A percentile compares a stretch with the other conserved stretches of the same genome.
Conservation (phyloP, 331 rosid genomes). For the Spiraea crenata region DNA sequence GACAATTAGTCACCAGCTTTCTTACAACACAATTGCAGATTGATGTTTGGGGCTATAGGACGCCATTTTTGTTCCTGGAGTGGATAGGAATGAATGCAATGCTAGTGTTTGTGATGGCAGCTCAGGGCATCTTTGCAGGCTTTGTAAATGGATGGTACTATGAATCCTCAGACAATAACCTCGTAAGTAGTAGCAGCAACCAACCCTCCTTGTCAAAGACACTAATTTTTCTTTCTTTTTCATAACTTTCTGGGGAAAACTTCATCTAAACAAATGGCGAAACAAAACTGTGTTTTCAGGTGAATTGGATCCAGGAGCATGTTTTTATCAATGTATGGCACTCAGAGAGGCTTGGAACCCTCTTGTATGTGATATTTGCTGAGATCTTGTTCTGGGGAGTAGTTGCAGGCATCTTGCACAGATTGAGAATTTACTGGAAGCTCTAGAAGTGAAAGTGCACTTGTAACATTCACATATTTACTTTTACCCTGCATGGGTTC, state of each 20-base stretch:
- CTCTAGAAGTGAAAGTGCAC: slow-evolving; percentile 24
- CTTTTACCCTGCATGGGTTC: neutral
- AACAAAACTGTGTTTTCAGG: slow-evolving; percentile 35
- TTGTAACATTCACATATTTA: neutral
- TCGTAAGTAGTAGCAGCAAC: slow-evolving; percentile 39
- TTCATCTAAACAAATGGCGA: neutral
- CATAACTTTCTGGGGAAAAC: neutral
- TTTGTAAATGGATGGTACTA: slow-evolving; percentile 89
- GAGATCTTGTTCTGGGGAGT: slow-evolving; percentile 78
- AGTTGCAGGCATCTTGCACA: slow-evolving; percentile 82
- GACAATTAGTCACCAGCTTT: neutral
- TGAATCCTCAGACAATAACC: slow-evolving; percentile 37
- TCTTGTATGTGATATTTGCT: slow-evolving; percentile 77
- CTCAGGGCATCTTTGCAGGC: slow-evolving; percentile 82
- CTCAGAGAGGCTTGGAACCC: slow-evolving; percentile 69
- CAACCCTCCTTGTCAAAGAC: neutral
- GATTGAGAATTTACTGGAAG: slow-evolving; percentile 76
- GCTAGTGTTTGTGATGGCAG: slow-evolving; percentile 92
- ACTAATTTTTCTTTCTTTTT: neutral
- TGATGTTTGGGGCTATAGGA: slow-evolving; percentile 72
- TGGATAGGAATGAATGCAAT: slow-evolving; percentile 98
- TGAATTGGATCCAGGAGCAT: slow-evolving; percentile 70
- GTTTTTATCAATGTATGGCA: slow-evolving; percentile 77
- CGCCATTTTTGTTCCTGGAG: slow-evolving; percentile 73
- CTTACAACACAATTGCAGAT: slow-evolving; percentile 41